These are phyloP conservation scores for Filosporella fistucella DNA, from an alignment of 495 filamentous ascomycete species.

Conservation along the genomic window DNA sequence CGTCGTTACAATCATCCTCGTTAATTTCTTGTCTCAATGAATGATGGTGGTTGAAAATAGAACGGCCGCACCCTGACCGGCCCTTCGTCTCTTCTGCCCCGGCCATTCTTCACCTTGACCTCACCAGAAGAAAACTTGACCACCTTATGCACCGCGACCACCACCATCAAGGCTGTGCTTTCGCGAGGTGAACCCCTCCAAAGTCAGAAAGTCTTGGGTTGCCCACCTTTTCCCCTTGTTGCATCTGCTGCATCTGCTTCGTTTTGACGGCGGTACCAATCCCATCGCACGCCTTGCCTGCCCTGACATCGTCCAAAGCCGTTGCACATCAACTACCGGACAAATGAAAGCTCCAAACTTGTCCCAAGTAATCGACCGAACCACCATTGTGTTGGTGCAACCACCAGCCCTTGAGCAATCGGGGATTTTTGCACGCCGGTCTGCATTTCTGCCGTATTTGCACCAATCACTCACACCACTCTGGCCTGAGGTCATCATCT, in stretches of 20 bases:
- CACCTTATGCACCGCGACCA: too few relatives aligned
- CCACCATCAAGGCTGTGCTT: constrained; percentile 1
- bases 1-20: too few relatives aligned
- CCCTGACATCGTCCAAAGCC: constrained; percentile 10
- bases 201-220: too few relatives aligned
- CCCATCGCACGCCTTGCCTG: neutral
- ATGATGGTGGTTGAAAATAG: too few relatives aligned
- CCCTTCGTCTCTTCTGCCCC: too few relatives aligned
- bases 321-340: constrained; percentile 19
- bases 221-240: too few relatives aligned
- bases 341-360: constrained; percentile 8
- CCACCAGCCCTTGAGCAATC: constrained; percentile 5
- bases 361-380: neutral
- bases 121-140: too few relatives aligned
- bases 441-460: constrained; percentile 11
- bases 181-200: neutral
- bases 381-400: neutral
- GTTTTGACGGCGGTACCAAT: too few relatives aligned
- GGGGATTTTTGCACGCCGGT: neutral
- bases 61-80: too few relatives aligned
- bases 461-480: constrained; percentile 15
- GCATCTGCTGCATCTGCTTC: neutral
- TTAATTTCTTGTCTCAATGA: too few relatives aligned
- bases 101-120: too few relatives aligned
- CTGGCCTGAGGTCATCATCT: too few relatives aligned